phyloP scores from a whole-genome alignment of 1,139 yeast genomes.

The Pichia sp. region DNA sequence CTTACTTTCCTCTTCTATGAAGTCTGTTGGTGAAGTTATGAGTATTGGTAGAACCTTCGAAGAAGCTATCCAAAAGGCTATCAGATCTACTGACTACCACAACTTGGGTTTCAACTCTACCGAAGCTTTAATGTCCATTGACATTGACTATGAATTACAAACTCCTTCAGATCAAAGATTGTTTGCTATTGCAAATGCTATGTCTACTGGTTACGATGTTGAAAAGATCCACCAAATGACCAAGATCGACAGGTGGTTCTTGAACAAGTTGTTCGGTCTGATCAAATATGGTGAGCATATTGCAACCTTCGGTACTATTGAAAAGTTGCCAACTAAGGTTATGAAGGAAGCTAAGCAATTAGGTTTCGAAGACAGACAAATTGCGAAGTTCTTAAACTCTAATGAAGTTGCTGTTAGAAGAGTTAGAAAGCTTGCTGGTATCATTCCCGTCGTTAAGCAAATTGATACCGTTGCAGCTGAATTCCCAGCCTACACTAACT shows the following conservation, averaged over 20 bases:
- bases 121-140: constrained; percentile 80
- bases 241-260: constrained; percentile 95
- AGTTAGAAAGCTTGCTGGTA: constrained; percentile 81
- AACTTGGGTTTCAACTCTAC: constrained; percentile 91
- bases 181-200: constrained; percentile 94
- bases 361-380: constrained; percentile 96
- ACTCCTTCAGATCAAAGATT: constrained; percentile 96
- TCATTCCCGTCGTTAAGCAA: constrained; percentile 91
- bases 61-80: constrained; percentile 97
- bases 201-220: constrained; percentile 77
- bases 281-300: constrained; percentile 63
- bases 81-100: constrained; percentile 91
- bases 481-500: constrained; percentile 95
- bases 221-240: constrained; percentile 90
- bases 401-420: constrained; percentile 93
- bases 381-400: constrained; percentile 83
- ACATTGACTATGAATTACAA: constrained; percentile 83
- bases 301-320: constrained; percentile 53
- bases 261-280: constrained; percentile 72
- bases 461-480: constrained; percentile 99
- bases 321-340: constrained; percentile 49
- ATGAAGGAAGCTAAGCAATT: constrained; percentile 90
- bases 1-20: constrained; percentile 88
- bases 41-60: constrained; percentile 96
- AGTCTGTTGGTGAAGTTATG: constrained; percentile 99